Evolutionary conservation across 129 eudicot species (phyloP).

Genomic region (Heracleum sosnowskyi): DNA sequence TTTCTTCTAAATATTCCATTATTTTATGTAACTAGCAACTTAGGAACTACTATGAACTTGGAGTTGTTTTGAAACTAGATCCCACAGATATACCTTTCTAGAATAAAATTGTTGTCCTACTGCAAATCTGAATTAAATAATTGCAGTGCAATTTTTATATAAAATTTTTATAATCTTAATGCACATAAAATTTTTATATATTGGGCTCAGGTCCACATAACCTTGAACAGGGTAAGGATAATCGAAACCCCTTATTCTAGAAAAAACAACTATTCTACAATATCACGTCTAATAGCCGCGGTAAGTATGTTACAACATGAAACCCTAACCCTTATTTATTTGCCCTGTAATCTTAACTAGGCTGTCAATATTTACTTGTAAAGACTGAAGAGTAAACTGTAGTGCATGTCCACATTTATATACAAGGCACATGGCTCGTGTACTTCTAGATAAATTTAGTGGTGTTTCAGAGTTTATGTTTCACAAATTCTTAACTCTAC

Average conservation of each 20-base stretch:
- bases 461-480: neutral
- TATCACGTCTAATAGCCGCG: too few species aligned
- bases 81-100: neutral
- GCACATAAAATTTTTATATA: neutral
- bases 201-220: too few species aligned
- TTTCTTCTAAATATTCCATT: neutral
- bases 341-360: neutral
- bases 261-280: too few species aligned
- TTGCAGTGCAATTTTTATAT: constrained; percentile 1
- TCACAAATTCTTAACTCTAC: neutral
- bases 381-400: neutral
- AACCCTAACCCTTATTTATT: neutral
- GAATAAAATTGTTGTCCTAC: neutral
- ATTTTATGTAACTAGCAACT: neutral
- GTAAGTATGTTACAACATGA: too few species aligned
- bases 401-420: neutral
- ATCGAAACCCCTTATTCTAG: too few species aligned
- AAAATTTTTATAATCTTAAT: too few species aligned
- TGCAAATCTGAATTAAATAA: neutral
- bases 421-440: neutral
- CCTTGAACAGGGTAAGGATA: too few species aligned
- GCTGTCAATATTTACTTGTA: neutral
- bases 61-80: neutral
- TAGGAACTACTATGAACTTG: neutral
- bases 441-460: neutral